phyloP scores from a whole-genome alignment of 2,329 filamentous ascomycete species.

The Alternaria incomplexa region DNA sequence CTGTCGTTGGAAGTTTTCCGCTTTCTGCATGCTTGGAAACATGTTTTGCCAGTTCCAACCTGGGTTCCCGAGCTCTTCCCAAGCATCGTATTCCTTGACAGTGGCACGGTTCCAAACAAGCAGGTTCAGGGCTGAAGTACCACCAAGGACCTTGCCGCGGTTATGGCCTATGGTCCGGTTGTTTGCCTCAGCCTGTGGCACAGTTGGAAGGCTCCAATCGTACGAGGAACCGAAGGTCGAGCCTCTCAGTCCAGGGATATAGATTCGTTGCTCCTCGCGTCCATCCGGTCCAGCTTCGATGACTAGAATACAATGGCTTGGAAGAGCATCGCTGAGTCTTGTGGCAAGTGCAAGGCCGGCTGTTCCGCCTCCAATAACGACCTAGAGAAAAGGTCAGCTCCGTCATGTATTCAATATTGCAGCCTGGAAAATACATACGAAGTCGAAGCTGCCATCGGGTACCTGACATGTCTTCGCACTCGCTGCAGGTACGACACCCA shows the following conservation, averaged over 20 bases:
- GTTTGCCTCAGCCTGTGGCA: slow-evolving; percentile 49
- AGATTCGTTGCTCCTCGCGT: slow-evolving; percentile 25
- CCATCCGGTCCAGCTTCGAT: slow-evolving; percentile 35
- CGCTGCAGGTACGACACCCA: background rate
- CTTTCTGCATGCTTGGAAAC: slow-evolving; percentile 36
- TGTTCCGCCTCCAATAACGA: slow-evolving; percentile 26
- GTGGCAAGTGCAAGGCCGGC: slow-evolving; percentile 27
- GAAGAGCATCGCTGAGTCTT: slow-evolving; percentile 35
- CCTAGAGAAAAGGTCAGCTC: slow-evolving; percentile 1
- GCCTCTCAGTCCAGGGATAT: slow-evolving; percentile 27
- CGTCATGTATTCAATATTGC: background rate
- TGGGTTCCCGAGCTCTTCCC: slow-evolving; percentile 62
- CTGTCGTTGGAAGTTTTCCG: slow-evolving; percentile 33
- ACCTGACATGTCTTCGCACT: background rate
- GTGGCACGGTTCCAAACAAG: slow-evolving; percentile 43
- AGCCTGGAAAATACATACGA: background rate
- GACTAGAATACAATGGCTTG: slow-evolving; percentile 20
- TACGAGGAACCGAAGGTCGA: slow-evolving; percentile 25
- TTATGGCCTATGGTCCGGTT: slow-evolving; percentile 27
- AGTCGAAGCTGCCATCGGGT: background rate
- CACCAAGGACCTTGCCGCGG: slow-evolving; percentile 40
- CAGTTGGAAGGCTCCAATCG: slow-evolving; percentile 51
- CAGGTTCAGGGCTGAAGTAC: slow-evolving; percentile 44
- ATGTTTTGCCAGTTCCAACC: slow-evolving; percentile 61
- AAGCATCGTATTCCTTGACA: slow-evolving; percentile 55